phyloP scores from a whole-genome alignment of 768 basidiomycete genomes.

The Naganishia vaughanmartiniae region DNA sequence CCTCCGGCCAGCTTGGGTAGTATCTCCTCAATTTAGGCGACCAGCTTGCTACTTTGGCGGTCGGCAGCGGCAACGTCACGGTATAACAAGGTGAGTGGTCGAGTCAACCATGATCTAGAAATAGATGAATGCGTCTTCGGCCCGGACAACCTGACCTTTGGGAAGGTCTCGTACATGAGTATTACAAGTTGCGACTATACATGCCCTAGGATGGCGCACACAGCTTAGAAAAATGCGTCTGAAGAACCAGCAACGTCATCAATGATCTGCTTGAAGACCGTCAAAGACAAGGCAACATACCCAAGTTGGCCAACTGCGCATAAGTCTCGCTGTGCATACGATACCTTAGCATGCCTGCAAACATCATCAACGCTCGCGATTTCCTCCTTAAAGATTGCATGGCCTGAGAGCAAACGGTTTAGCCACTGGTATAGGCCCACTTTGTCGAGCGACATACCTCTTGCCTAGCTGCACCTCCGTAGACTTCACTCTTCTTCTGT shows the following conservation, averaged over 20 bases:
- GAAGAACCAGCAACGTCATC: background rate
- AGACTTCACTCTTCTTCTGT: constrained; percentile 66
- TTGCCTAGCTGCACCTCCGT: constrained; percentile 72
- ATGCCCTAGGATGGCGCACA: too few species aligned
- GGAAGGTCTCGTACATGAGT: too few species aligned
- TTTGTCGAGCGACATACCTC: constrained; percentile 59
- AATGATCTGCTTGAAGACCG: background rate
- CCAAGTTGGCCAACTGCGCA: constrained; percentile 61
- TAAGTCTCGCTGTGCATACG: constrained; percentile 87
- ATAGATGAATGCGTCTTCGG: too few species aligned
- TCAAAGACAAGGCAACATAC: constrained; percentile 42
- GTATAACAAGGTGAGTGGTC: too few species aligned
- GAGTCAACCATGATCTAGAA: too few species aligned
- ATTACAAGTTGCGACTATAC: too few species aligned
- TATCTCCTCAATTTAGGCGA: too few species aligned
- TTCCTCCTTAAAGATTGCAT: constrained; percentile 67
- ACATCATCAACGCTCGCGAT: constrained; percentile 80
- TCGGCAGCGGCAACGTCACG: too few species aligned
- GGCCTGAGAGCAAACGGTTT: constrained; percentile 55
- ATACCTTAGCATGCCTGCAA: constrained; percentile 70
- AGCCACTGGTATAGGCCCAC: constrained; percentile 38
- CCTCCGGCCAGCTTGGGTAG: too few species aligned
- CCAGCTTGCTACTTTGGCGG: too few species aligned
- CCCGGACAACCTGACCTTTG: too few species aligned
- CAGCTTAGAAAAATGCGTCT: background rate